These are phyloP conservation scores for Picochlorum sp. DNA, from an alignment of 139 green algal genomes.

Conservation along the genomic window DNA sequence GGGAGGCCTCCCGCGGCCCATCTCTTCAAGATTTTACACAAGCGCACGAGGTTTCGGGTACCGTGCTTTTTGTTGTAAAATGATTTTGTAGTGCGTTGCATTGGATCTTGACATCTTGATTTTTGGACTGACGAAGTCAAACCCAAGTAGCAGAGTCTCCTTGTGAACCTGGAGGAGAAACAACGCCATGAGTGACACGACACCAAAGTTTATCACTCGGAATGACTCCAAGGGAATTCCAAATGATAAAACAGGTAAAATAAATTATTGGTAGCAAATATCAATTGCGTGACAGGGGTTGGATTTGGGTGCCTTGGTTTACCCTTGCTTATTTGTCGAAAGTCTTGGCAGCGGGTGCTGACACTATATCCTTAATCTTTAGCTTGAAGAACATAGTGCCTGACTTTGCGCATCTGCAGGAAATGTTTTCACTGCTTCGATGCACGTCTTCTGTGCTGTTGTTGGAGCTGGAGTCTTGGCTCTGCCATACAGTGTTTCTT, in stretches of 20 bases:
- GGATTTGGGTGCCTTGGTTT: background rate
- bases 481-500: slow-evolving; percentile 14
- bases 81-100: too few relatives aligned
- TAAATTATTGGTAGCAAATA: background rate
- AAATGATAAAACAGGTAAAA: background rate
- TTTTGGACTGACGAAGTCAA: too few relatives aligned
- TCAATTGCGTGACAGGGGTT: too few relatives aligned
- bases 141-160: too few relatives aligned
- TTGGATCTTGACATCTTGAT: too few relatives aligned
- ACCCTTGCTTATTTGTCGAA: background rate
- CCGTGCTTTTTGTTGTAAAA: too few relatives aligned
- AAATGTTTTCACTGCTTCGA: background rate
- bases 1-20: too few relatives aligned
- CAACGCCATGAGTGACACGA: background rate
- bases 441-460: background rate
- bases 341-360: background rate
- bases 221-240: slow-evolving; percentile 5
- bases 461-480: slow-evolving; percentile 19
- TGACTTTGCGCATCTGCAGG: background rate
- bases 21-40: too few relatives aligned
- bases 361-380: background rate
- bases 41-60: too few relatives aligned
- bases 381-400: background rate
- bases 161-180: too few relatives aligned
- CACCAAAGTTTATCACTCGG: background rate